A percentile compares a stretch with the other conserved stretches of the same genome.
These are phyloP conservation scores for Aspergillus hiratsukae DNA, from an alignment of 2,329 filamentous ascomycete genomes.

Conservation along the genomic window DNA sequence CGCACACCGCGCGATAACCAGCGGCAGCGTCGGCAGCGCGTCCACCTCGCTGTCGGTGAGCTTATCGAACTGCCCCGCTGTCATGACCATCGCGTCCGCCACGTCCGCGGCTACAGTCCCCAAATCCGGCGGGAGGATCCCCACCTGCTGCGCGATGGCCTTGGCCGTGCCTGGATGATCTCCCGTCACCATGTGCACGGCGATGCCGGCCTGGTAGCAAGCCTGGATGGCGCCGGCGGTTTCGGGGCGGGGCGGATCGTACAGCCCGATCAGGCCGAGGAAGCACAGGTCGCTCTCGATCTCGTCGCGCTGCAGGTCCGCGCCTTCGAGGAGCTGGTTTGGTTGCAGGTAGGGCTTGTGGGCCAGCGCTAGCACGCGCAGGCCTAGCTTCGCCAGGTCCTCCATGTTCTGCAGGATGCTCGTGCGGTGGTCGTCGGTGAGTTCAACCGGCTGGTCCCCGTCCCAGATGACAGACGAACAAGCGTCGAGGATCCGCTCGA, in stretches of 20 bases:
- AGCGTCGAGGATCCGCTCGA: constrained; percentile 62
- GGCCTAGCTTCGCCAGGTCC: constrained; percentile 59
- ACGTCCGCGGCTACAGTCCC: constrained; percentile 56
- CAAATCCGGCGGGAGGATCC: constrained; percentile 65
- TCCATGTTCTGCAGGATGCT: constrained; percentile 66
- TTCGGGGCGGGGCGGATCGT: constrained; percentile 79
- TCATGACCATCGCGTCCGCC: constrained; percentile 66
- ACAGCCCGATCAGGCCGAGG: constrained; percentile 78
- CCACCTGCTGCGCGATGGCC: constrained; percentile 73
- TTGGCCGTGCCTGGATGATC: constrained; percentile 75
- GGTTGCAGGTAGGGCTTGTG: constrained; percentile 23
- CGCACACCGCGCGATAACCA: constrained; percentile 57
- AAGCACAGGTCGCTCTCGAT: constrained; percentile 68
- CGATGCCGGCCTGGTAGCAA: constrained; percentile 69
- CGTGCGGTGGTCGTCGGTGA: constrained; percentile 52
- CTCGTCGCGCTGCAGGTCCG: constrained; percentile 45
- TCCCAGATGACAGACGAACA: constrained; percentile 52
- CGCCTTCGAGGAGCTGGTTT: constrained; percentile 4
- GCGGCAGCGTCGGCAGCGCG: constrained; percentile 48
- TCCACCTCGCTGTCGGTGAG: constrained; percentile 71
- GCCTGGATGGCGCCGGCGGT: constrained; percentile 67
- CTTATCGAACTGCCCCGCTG: constrained; percentile 73
- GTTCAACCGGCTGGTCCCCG: constrained; percentile 34
- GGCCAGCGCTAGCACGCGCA: constrained; percentile 66
- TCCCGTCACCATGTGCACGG: constrained; percentile 79